phyloP scores from a whole-genome alignment of 139 green algal genomes.

The Coelastrella sp. region DNA sequence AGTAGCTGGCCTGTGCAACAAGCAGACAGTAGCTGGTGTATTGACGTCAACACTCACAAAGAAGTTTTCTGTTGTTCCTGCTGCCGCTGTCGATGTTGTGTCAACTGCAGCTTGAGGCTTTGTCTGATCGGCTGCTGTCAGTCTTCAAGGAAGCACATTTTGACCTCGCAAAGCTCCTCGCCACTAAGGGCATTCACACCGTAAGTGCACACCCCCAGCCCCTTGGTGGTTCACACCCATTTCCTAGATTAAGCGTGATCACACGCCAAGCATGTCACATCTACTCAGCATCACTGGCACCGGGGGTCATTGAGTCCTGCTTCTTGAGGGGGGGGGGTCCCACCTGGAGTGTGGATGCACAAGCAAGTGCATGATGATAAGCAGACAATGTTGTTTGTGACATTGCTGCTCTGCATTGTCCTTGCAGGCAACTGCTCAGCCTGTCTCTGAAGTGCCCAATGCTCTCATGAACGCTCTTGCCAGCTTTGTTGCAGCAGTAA shows the following conservation, averaged over 20 bases:
- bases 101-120: slow-evolving; percentile 25
- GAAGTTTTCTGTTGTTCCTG: too few species aligned
- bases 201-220: slow-evolving; percentile 23
- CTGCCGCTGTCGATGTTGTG: not conserved
- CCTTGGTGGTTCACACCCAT: too few species aligned
- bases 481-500: slow-evolving; percentile 18
- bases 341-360: too few species aligned
- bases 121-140: slow-evolving; percentile 35
- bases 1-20: too few species aligned
- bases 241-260: too few species aligned
- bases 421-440: slow-evolving; percentile 31
- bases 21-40: too few species aligned
- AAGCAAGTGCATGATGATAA: not conserved
- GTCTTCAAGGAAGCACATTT: slow-evolving; percentile 39
- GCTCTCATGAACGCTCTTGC: slow-evolving; percentile 33
- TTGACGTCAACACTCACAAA: not conserved
- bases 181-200: not conserved
- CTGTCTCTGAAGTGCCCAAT: slow-evolving; percentile 23
- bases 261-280: too few species aligned
- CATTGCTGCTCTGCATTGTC: not conserved
- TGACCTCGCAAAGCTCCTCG: slow-evolving; percentile 43
- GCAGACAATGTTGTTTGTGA: not conserved
- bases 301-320: too few species aligned
- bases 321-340: too few species aligned
- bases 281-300: too few species aligned